A percentile compares a stretch with the other conserved stretches of the same genome.
Conservation (phyloP, 2,329 filamentous ascomycete species). For the Penicillium griseofulvum region DNA sequence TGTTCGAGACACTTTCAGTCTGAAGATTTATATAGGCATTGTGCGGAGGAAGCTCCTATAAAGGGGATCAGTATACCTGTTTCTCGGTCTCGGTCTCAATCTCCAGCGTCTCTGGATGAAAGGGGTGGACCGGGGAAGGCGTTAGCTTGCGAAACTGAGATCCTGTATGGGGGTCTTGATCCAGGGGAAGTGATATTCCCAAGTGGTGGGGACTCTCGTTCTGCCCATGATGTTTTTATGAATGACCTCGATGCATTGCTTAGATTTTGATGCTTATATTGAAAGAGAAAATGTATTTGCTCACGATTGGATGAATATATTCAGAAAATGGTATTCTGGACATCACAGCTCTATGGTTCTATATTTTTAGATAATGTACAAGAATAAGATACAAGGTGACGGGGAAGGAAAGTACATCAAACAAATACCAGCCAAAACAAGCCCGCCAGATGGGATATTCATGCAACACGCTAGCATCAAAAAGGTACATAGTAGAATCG, state of each 20-base stretch:
- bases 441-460: slow-evolving; percentile 11
- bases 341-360: slow-evolving; percentile 9
- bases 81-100: neutral
- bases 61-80: neutral
- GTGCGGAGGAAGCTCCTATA: neutral
- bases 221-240: neutral
- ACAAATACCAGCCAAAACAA: slow-evolving; percentile 8
- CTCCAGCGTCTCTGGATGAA: neutral
- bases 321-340: neutral
- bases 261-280: slow-evolving; percentile 1
- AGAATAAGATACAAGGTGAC: slow-evolving; percentile 18
- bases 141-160: neutral
- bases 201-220: too few relatives aligned
- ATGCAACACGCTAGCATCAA: slow-evolving; percentile 22
- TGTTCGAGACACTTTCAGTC: neutral
- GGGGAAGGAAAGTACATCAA: slow-evolving; percentile 10
- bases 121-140: neutral
- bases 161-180: neutral
- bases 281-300: neutral
- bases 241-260: slow-evolving; percentile 10
- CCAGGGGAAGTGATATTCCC: neutral
- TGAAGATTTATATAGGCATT: neutral
- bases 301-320: neutral
- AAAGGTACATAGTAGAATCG: slow-evolving; percentile 9
- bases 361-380: slow-evolving; percentile 13